Base-by-base conservation (phyloP, 1,284 basidiomycete genomes). In the Moniliella sp. region DNA sequence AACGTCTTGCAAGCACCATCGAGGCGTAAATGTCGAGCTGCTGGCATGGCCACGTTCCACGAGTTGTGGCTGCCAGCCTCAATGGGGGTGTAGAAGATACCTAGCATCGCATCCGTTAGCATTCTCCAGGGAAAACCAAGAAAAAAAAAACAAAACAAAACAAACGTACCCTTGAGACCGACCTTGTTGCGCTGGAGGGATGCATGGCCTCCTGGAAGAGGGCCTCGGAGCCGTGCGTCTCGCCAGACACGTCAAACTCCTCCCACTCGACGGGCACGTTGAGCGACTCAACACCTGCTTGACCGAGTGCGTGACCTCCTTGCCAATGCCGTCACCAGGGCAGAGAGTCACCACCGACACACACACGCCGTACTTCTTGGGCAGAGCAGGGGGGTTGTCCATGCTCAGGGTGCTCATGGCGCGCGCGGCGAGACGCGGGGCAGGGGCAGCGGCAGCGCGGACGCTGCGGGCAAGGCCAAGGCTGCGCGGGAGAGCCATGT, bases 201-300 rank as follows among this genome's bases (percentile, higher is more conserved):
- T 93, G 83, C 80, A 91, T 83, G 42, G 84, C 82, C 69, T 86
- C 74, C 66, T 80, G 84, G 74, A 97, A 97, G 50, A 93, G 74
- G 35, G 74, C 77, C 64, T 94, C 88, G 54, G 82, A 82, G 36
- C 78, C 71, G 35, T 80, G 81, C 23, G 84, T 88, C 70, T 91
- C 76, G 41, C 91, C 91, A 28, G 84, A 88, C 42, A 99, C 83
- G 62, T 94, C 74, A 67, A 86, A 94, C 64, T 94, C 82, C 63
- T 94, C 86, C 81, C 84, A 99, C 65, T 94, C 82, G 66, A 99
- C 86, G 63, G 91, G 91, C 21, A 84, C 91, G 62, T 97, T 97
- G 62, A 83, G 74, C 45, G 80, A 72, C 62, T 91, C 81, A 97
- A 99, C 62, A 97, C 84, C 66, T 94, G 84, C 69, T 99, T 94